These are phyloP conservation scores for Colletotrichum sp. DNA, from an alignment of 2,329 filamentous ascomycete genomes.

Conservation along the genomic window DNA sequence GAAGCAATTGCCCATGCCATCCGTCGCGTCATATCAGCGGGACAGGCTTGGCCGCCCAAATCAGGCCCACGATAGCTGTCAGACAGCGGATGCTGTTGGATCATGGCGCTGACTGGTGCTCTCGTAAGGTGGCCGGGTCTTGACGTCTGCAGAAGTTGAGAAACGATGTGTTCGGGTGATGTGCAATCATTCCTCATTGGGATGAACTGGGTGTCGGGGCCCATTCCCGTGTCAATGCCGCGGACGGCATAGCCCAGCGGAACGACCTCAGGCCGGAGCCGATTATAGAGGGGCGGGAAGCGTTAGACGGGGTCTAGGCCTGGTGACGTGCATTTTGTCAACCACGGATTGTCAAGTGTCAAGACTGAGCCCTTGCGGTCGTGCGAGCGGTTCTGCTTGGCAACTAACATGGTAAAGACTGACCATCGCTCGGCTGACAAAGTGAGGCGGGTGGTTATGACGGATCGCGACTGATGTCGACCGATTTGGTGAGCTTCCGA, in stretches of 20 bases:
- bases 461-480: neutral
- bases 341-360: neutral
- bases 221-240: slow-evolving; percentile 3
- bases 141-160: neutral
- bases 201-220: neutral
- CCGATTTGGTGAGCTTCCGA: neutral
- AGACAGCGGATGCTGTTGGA: neutral
- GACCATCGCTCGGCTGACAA: neutral
- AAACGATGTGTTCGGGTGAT: neutral
- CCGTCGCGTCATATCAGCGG: neutral
- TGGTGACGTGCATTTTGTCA: neutral
- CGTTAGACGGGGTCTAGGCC: neutral
- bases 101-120: neutral
- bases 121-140: neutral
- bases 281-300: neutral
- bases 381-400: neutral
- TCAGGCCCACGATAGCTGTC: neutral
- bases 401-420: neutral
- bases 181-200: neutral
- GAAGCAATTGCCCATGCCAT: neutral
- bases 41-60: neutral
- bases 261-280: neutral
- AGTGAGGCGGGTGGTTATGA: neutral
- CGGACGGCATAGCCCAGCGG: neutral
- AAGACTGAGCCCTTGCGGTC: neutral